A percentile compares a stretch with the other conserved stretches of the same genome.
These are phyloP conservation scores for Pulchroboletus neoregius DNA, from an alignment of 1,284 basidiomycete species.

Conservation along the genomic window DNA sequence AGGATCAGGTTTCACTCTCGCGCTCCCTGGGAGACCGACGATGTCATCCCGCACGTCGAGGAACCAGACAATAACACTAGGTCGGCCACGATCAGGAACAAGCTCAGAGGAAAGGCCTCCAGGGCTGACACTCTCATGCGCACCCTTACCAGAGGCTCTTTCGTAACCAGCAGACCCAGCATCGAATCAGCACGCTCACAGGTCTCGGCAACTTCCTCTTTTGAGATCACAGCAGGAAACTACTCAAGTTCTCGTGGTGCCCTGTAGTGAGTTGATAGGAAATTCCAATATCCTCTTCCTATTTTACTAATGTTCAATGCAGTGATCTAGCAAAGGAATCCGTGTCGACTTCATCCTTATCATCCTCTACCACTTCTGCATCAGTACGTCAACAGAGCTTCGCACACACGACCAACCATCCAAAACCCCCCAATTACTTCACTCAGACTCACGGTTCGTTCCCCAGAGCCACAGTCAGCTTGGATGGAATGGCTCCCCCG, in stretches of 20 bases:
- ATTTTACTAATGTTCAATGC: slow-evolving; percentile 6
- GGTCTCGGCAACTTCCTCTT: slow-evolving; percentile 49
- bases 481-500: slow-evolving; percentile 9
- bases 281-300: slow-evolving; percentile 1
- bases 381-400: slow-evolving; percentile 35
- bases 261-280: slow-evolving; percentile 48
- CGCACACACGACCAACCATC: slow-evolving; percentile 32
- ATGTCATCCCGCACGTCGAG: slow-evolving; percentile 42
- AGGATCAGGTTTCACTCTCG: slow-evolving; percentile 76
- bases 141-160: slow-evolving; percentile 45
- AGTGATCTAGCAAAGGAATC: slow-evolving; percentile 56
- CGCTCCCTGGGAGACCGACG: slow-evolving; percentile 74
- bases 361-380: slow-evolving; percentile 35
- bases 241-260: slow-evolving; percentile 48
- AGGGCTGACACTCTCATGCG: slow-evolving; percentile 40
- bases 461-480: slow-evolving; percentile 10
- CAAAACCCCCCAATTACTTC: slow-evolving; percentile 9
- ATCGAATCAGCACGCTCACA: slow-evolving; percentile 57
- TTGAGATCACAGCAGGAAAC: slow-evolving; percentile 53
- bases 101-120: slow-evolving; percentile 33
- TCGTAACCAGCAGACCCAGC: slow-evolving; percentile 51
- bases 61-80: slow-evolving; percentile 37
- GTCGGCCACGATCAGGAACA: slow-evolving; percentile 29
- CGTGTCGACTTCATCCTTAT: slow-evolving; percentile 52
- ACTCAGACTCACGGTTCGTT: slow-evolving; percentile 9